Evolutionary conservation across 805 yeast species (phyloP).

Genomic region (Tetrapisispora nanseiensis): DNA sequence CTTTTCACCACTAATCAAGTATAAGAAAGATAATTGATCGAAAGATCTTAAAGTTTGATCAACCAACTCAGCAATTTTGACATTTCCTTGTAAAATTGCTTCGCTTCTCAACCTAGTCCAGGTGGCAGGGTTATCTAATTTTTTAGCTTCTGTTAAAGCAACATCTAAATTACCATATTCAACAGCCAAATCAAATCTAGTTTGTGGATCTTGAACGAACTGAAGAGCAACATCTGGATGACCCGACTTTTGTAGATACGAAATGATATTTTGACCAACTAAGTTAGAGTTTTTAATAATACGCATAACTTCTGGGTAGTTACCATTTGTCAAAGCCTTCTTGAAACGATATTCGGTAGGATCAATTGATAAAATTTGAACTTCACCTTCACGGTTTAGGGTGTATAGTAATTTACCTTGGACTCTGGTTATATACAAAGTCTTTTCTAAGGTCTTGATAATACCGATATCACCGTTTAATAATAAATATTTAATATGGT

Average conservation of each 20-base stretch:
- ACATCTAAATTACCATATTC: constrained; percentile 84
- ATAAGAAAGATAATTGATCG: constrained; percentile 84
- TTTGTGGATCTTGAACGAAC: constrained; percentile 92
- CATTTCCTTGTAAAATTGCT: constrained; percentile 84
- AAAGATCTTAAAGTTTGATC: constrained; percentile 80
- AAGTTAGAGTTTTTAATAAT: constrained; percentile 80
- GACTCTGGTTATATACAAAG: constrained; percentile 71
- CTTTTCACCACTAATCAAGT: constrained; percentile 72
- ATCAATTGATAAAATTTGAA: constrained; percentile 70
- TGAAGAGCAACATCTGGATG: constrained; percentile 96
- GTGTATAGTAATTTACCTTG: constrained; percentile 65
- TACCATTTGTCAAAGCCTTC: constrained; percentile 79
- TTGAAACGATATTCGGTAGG: constrained; percentile 97
- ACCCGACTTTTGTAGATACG: constrained; percentile 88
- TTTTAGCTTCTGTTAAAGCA: constrained; percentile 83
- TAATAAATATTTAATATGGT: constrained; percentile 88
- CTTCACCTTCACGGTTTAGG: constrained; percentile 76
- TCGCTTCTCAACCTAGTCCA: constrained; percentile 83
- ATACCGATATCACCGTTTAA: constrained; percentile 94
- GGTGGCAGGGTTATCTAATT: constrained; percentile 51
- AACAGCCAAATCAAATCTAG: constrained; percentile 88
- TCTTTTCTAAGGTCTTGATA: constrained; percentile 81
- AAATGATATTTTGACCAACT: constrained; percentile 95
- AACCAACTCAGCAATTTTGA: constrained; percentile 72
- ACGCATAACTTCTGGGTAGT: constrained; percentile 84